Percentiles rank a stretch among this genome's conserved stretches.
Conservation (phyloP, 2,329 filamentous ascomycete species). For the Trichoderma polysporum region DNA sequence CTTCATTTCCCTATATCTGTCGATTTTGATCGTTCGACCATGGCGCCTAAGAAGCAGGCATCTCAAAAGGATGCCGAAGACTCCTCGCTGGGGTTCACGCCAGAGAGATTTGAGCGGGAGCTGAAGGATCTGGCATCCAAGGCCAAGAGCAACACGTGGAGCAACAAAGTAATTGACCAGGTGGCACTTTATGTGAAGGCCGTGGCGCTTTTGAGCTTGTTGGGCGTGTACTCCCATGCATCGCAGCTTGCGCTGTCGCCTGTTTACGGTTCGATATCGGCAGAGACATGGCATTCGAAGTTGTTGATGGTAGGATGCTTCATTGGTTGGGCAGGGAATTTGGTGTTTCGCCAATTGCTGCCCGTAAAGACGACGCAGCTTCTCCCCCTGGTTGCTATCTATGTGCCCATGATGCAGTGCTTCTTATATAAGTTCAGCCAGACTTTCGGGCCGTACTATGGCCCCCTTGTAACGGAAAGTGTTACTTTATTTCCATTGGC, state of each 20-base stretch:
- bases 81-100: conserved; percentile 41
- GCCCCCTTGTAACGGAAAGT: conserved; percentile 72
- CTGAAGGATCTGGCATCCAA: conserved; percentile 52
- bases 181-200: conserved; percentile 39
- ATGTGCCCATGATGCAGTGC: conserved; percentile 71
- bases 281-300: conserved; percentile 68
- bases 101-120: conserved; percentile 55
- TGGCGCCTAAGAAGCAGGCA: conserved; percentile 1
- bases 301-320: conserved; percentile 66
- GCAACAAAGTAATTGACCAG: conserved; percentile 39
- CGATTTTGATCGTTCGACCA: background rate
- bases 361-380: conserved; percentile 51
- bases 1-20: background rate
- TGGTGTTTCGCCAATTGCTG: conserved; percentile 49
- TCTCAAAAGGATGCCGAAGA: background rate
- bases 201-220: conserved; percentile 33
- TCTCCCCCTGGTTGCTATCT: conserved; percentile 72
- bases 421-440: conserved; percentile 67
- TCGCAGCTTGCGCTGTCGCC: conserved; percentile 79
- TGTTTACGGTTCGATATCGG: conserved; percentile 82
- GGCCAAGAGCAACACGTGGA: conserved; percentile 34
- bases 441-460: conserved; percentile 64
- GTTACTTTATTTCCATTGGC: conserved; percentile 71
- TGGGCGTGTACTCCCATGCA: conserved; percentile 64
- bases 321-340: conserved; percentile 68